These are phyloP conservation scores for Kondoa subrosea DNA, from an alignment of 768 basidiomycete genomes.

Conservation along the genomic window DNA sequence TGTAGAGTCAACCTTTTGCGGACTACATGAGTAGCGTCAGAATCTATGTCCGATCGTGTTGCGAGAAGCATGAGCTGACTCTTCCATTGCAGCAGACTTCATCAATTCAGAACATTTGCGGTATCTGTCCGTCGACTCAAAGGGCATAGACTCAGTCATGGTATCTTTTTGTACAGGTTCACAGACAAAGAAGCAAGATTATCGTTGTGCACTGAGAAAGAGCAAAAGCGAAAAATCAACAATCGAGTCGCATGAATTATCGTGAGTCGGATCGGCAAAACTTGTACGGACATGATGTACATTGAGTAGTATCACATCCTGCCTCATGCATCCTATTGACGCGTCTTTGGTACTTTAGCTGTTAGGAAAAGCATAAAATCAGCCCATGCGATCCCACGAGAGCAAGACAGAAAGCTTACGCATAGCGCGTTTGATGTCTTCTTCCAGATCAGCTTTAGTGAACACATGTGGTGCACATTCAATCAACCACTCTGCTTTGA, in stretches of 20 bases:
- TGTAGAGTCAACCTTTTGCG: neutral
- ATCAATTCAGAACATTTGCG: neutral
- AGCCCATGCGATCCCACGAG: too few species aligned
- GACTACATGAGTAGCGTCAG: neutral
- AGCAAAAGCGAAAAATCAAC: too few species aligned
- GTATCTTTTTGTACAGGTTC: neutral
- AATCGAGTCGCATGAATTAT: too few species aligned
- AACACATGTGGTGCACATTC: constrained; percentile 96
- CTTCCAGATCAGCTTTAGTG: constrained; percentile 41
- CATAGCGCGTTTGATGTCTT: constrained; percentile 5
- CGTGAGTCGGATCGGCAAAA: too few species aligned
- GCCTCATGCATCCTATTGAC: neutral
- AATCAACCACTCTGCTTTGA: constrained; percentile 82
- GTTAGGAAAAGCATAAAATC: too few species aligned
- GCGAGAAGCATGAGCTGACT: too few species aligned
- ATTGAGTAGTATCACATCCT: too few species aligned
- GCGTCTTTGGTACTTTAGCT: neutral
- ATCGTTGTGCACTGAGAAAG: neutral
- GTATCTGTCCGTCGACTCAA: neutral
- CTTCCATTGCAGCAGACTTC: too few species aligned
- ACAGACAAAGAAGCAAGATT: neutral
- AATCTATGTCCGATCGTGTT: too few species aligned
- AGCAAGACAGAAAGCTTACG: too few species aligned
- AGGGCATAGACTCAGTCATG: neutral
- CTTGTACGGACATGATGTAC: too few species aligned